Base-by-base conservation (phyloP, 208 protist genomes). In the Spongospora subterranea region DNA sequence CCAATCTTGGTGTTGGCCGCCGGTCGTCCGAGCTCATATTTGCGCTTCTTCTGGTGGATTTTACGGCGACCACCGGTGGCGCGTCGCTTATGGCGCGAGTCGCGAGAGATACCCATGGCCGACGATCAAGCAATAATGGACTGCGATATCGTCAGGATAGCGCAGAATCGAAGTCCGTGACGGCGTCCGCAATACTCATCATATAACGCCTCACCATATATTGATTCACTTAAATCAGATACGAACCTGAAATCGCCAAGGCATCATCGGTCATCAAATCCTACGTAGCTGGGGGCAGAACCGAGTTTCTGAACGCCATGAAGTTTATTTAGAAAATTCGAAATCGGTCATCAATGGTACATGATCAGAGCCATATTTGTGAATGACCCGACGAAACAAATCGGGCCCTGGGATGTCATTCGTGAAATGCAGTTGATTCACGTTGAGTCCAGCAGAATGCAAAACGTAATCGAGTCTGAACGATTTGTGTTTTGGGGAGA, bases 1-100 rank as follows among this genome's bases (percentile, higher is more conserved):
- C 93, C 96, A 45, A 99, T 94, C 93, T 98, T 98, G 91, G 99
- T 99, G 94, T 97, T 98, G 35, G 98, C 96, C 77, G 98, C 94
- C 77, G 96, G 97, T 91, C 99, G 95, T 90, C 98, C 98, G 41
- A 99, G 93, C 94, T 99, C 97, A 93, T 97, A 98, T 95, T 99
- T 99, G 94, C 98, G 91, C 96, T 98, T 98, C 94, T 97, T 98
- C 92, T 94, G 93, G 94, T 92, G 96, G 93, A 96, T 95, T 92
- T 95, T 97, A 89, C 94, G 97, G 93, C 97, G 97, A 91, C 97
- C 98, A 95, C 98, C 98, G 94, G 98, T 99, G 89, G 96, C 95
- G 93, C 98, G 97, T 94, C 98, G 96, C 96, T 99, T 99, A 95
- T 99, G 98, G 92, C 96, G 95, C 77, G 95, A 96, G 95, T 97